Percentiles rank a stretch among this genome's conserved stretches.
Evolutionary conservation across 2,329 filamentous ascomycete genomes (phyloP).

Genomic region (Xylariales sp.): DNA sequence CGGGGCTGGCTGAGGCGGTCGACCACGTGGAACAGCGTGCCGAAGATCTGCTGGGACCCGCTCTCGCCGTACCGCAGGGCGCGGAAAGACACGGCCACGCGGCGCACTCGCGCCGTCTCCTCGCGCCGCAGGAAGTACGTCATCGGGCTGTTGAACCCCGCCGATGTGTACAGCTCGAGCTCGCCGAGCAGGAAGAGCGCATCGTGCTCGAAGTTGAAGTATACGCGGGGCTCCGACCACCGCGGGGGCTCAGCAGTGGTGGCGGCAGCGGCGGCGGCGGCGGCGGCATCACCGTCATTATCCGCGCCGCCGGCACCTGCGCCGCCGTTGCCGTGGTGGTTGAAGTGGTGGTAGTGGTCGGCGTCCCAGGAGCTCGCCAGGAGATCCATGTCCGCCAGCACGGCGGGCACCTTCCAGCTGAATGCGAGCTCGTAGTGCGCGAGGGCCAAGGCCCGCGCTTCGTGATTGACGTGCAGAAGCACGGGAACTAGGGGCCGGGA

Average conservation of each 20-base stretch:
- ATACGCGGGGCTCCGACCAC: slow-evolving; percentile 32
- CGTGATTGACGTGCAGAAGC: slow-evolving; percentile 39
- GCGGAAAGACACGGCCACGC: slow-evolving; percentile 38
- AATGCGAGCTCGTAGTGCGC: slow-evolving; percentile 42
- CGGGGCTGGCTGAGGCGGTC: slow-evolving; percentile 22
- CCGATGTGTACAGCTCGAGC: slow-evolving; percentile 40
- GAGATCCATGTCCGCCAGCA: slow-evolving; percentile 20
- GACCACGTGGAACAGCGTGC: slow-evolving; percentile 42
- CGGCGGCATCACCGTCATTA: too few species aligned
- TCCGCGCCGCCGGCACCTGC: too few species aligned
- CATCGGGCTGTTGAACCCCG: slow-evolving; percentile 44
- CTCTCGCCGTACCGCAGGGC: slow-evolving; percentile 38
- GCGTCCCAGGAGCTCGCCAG: background rate
- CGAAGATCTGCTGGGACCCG: slow-evolving; percentile 41
- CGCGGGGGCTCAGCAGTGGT: slow-evolving; percentile 20
- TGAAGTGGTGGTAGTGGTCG: too few species aligned
- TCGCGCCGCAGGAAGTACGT: slow-evolving; percentile 40
- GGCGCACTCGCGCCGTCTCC: slow-evolving; percentile 38
- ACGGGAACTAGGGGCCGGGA: slow-evolving; percentile 28
- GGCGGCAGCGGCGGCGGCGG: too few species aligned
- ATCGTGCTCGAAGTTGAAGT: slow-evolving; percentile 45
- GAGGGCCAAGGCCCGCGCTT: slow-evolving; percentile 36
- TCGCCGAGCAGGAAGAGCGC: slow-evolving; percentile 43
- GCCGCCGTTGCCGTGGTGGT: too few species aligned
- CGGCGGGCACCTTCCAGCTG: slow-evolving; percentile 39